These are phyloP conservation scores for Bipolaris zeicola DNA, from an alignment of 2,329 filamentous ascomycete species.

Conservation along the genomic window DNA sequence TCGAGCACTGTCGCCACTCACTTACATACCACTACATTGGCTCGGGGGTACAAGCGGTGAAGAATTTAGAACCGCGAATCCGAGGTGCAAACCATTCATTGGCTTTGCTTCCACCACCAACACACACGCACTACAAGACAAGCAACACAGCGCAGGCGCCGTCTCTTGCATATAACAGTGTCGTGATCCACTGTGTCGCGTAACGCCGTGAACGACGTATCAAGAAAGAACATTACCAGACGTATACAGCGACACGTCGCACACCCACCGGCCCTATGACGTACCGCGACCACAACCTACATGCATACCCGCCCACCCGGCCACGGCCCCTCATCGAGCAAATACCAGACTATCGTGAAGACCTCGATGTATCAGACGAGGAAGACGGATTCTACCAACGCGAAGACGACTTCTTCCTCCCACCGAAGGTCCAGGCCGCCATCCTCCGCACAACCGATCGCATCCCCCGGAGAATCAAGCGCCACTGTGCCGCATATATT, in stretches of 20 bases:
- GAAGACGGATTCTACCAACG: constrained; percentile 45
- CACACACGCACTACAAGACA: background rate
- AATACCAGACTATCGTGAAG: constrained; percentile 32
- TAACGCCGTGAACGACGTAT: background rate
- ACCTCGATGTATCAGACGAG: constrained; percentile 48
- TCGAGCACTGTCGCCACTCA: background rate
- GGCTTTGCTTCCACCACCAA: background rate
- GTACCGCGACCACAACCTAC: constrained; percentile 26
- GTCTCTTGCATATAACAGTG: background rate
- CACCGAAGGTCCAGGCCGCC: constrained; percentile 40
- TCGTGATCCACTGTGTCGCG: background rate
- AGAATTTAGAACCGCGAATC: background rate
- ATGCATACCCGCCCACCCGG: constrained; percentile 19
- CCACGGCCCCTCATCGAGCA: constrained; percentile 38
- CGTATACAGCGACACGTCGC: background rate
- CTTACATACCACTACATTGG: background rate
- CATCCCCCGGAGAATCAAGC: constrained; percentile 44
- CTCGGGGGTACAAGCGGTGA: background rate
- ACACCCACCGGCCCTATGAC: constrained; percentile 23
- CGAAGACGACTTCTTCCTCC: constrained; percentile 44
- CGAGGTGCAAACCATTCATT: background rate
- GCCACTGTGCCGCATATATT: constrained; percentile 42
- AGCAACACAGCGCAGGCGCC: background rate
- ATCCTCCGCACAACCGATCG: constrained; percentile 32
- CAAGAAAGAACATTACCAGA: background rate